Percentiles rank a stretch among this genome's conserved stretches.
phyloP scores from a whole-genome alignment of 805 yeast species.

The Candida saitoana region DNA sequence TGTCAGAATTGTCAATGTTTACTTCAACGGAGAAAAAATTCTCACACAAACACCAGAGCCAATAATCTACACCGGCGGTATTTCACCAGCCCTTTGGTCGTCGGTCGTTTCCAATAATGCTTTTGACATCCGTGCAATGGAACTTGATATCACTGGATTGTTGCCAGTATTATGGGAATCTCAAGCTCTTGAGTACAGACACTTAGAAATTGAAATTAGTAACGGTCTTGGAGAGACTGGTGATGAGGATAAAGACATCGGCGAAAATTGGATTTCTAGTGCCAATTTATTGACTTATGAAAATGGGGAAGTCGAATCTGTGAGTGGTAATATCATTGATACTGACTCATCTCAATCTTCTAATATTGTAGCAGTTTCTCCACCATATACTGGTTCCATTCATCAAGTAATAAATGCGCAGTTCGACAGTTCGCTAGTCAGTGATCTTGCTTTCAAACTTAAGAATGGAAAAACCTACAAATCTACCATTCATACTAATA shows the following conservation, averaged over 20 bases:
- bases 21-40: slow-evolving; percentile 53
- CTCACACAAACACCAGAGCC: slow-evolving; percentile 68
- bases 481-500: slow-evolving; percentile 22
- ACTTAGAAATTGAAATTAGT: slow-evolving; percentile 46
- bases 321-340: slow-evolving; percentile 36
- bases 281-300: slow-evolving; percentile 58
- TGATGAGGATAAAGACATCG: slow-evolving; percentile 19
- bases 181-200: slow-evolving; percentile 25
- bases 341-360: slow-evolving; percentile 22
- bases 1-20: slow-evolving; percentile 60
- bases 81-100: slow-evolving; percentile 75
- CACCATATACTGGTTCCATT: slow-evolving; percentile 34
- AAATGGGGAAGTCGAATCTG: slow-evolving; percentile 31
- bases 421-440: slow-evolving; percentile 27
- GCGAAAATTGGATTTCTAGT: slow-evolving; percentile 58
- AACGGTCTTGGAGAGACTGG: slow-evolving; percentile 45
- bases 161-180: slow-evolving; percentile 63
- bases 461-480: slow-evolving; percentile 33
- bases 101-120: slow-evolving; percentile 74
- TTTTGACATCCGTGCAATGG: slow-evolving; percentile 68
- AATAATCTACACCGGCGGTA: slow-evolving; percentile 75
- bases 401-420: slow-evolving; percentile 37
- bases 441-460: slow-evolving; percentile 35
- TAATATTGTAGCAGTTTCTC: slow-evolving; percentile 26
- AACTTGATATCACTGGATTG: slow-evolving; percentile 65